Evolutionary conservation across 352 stramenopile species (phyloP).

Genomic region (Pythium aristosporum): DNA sequence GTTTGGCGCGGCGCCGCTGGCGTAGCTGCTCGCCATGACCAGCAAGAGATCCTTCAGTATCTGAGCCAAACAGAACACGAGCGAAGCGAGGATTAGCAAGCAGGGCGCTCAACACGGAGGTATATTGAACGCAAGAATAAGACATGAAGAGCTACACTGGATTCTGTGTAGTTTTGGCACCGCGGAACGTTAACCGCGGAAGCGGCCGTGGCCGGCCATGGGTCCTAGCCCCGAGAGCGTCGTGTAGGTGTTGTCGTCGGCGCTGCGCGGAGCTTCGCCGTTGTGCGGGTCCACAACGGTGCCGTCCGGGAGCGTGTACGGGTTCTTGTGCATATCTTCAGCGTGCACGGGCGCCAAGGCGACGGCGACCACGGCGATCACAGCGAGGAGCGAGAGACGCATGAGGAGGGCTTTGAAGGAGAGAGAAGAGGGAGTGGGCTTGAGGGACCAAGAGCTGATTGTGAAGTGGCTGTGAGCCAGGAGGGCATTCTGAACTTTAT

Average conservation of each 20-base stretch:
- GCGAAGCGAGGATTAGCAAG: no score
- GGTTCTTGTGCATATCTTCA: slow-evolving; percentile 19
- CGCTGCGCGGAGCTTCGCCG: no score
- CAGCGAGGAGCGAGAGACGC: neutral
- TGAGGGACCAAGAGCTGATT: neutral
- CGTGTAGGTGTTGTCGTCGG: slow-evolving; percentile 31
- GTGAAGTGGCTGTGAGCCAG: neutral
- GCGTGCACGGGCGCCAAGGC: slow-evolving; percentile 3
- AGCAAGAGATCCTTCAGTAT: neutral
- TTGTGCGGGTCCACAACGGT: slow-evolving; percentile 32
- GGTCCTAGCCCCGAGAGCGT: slow-evolving; percentile 30
- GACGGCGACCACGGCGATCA: slow-evolving; percentile 6
- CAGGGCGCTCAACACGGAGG: no score
- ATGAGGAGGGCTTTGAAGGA: neutral
- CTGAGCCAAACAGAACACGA: neutral
- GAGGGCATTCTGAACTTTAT: neutral
- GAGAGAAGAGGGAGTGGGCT: neutral
- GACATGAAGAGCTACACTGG: neutral
- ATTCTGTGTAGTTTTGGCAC: no score
- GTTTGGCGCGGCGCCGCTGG: neutral
- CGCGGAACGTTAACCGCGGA: slow-evolving; percentile 2
- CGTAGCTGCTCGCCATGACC: neutral
- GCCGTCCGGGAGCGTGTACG: slow-evolving; percentile 32
- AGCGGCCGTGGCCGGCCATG: slow-evolving; percentile 26
- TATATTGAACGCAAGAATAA: neutral